Conservation (phyloP, 2,329 filamentous ascomycete genomes). For the Botryotinia narcissicola region DNA sequence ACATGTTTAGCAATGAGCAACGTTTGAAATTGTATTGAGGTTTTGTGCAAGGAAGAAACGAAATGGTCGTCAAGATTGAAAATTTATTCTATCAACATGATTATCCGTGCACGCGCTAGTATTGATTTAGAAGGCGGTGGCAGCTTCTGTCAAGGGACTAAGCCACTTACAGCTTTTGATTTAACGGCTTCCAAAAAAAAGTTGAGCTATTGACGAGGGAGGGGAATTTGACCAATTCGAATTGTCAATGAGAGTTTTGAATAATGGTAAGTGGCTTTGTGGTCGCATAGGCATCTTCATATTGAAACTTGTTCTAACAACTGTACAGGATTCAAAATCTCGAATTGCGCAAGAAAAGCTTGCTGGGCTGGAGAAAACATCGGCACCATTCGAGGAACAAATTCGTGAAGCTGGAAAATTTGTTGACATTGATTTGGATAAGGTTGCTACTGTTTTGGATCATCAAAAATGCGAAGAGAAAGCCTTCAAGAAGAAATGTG, state of each 20-base stretch:
- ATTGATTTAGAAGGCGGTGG: not conserved
- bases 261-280: not conserved
- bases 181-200: conserved; percentile 12
- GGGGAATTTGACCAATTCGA: not conserved
- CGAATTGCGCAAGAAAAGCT: conserved; percentile 37
- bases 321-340: conserved; percentile 34
- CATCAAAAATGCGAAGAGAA: not conserved
- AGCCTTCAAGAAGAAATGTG: conserved; percentile 11
- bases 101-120: not conserved
- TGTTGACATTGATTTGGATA: conserved; percentile 34
- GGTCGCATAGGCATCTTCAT: not conserved
- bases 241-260: conserved; percentile 1
- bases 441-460: conserved; percentile 22
- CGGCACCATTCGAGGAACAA: conserved; percentile 39
- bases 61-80: not conserved
- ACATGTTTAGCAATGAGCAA: conserved; percentile 12
- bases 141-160: not conserved
- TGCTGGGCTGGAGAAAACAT: conserved; percentile 37
- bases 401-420: conserved; percentile 39
- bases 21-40: not conserved
- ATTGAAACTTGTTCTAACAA: not conserved
- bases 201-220: conserved; percentile 8
- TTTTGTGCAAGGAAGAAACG: not conserved
- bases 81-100: not conserved
- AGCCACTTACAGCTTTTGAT: not conserved